phyloP scores from a whole-genome alignment of 768 basidiomycete species.

The Heimioporus sp. region DNA sequence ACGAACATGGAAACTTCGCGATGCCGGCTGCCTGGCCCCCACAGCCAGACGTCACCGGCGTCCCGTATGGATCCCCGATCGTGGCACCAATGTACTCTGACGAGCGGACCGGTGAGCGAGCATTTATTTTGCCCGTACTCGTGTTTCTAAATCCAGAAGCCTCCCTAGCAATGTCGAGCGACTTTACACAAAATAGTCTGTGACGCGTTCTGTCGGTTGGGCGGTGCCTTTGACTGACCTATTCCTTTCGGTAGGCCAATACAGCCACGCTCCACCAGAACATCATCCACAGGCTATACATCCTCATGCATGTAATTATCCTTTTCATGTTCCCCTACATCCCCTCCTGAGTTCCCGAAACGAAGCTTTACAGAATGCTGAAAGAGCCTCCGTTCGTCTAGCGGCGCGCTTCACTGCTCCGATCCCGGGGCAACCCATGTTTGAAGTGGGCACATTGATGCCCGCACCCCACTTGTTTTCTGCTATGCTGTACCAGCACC shows the following conservation, averaged over 20 bases:
- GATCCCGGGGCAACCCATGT: conserved; percentile 29
- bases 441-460: conserved; percentile 34
- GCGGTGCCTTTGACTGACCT: conserved; percentile 12
- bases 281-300: conserved; percentile 30
- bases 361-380: conserved; percentile 50
- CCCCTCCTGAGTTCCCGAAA: conserved; percentile 20
- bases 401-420: conserved; percentile 47
- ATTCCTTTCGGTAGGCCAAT: conserved; percentile 27
- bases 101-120: conserved; percentile 51
- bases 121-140: conserved; percentile 7
- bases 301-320: conserved; percentile 33
- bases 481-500: conserved; percentile 29
- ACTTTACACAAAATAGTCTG: conserved; percentile 43
- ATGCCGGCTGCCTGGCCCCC: conserved; percentile 34
- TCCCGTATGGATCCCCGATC: conserved; percentile 44
- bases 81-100: conserved; percentile 52
- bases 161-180: conserved; percentile 40
- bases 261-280: conserved; percentile 32
- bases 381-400: conserved; percentile 58
- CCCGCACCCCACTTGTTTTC: conserved; percentile 26
- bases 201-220: conserved; percentile 20
- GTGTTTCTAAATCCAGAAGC: conserved; percentile 18
- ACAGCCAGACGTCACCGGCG: conserved; percentile 31
- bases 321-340: conserved; percentile 18
- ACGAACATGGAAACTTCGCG: conserved; percentile 28